phyloP scores from a whole-genome alignment of 176 grass and related monocot genomes.

The Calamus simplicifolius region DNA sequence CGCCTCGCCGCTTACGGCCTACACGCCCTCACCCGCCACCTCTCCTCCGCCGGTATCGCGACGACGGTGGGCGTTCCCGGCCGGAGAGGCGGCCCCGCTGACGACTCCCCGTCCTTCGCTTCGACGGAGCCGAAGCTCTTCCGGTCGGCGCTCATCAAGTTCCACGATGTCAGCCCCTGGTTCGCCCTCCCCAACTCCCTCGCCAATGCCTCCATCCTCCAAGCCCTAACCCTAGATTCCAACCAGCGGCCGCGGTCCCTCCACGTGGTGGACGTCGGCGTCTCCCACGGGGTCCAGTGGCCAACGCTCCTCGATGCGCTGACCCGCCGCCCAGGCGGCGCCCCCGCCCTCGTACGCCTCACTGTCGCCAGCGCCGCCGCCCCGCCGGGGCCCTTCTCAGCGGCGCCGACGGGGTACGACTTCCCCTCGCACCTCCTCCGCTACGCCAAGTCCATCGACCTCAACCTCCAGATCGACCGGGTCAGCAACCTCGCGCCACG shows the following conservation, averaged over 20 bases:
- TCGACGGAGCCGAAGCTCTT: conserved; percentile 53
- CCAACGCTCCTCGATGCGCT: conserved; percentile 92
- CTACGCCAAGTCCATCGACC: conserved; percentile 76
- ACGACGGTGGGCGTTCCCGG: conserved; percentile 13
- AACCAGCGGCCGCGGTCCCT: conserved; percentile 19
- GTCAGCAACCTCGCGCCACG: conserved; percentile 12
- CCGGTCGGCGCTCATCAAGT: conserved; percentile 72
- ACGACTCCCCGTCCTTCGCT: conserved; percentile 29
- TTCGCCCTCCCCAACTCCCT: conserved; percentile 82
- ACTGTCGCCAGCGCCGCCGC: conserved; percentile 19
- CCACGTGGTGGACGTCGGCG: conserved; percentile 81
- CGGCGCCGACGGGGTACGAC: conserved; percentile 49
- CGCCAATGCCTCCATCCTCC: conserved; percentile 68
- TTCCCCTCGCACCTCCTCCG: conserved; percentile 77
- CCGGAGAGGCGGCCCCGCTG: not conserved
- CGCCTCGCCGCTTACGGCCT: conserved; percentile 67
- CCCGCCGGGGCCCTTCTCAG: conserved; percentile 41
- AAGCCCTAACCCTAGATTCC: conserved; percentile 11
- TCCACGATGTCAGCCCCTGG: conserved; percentile 97
- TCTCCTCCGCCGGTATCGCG: conserved; percentile 12
- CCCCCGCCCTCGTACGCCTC: conserved; percentile 48
- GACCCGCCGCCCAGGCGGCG: conserved; percentile 35
- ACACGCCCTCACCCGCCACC: conserved; percentile 25
- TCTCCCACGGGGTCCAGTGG: conserved; percentile 97
- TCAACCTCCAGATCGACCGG: conserved; percentile 52